phyloP scores from a whole-genome alignment of 305 asterid genomes.

The Fraxinus nigra region DNA sequence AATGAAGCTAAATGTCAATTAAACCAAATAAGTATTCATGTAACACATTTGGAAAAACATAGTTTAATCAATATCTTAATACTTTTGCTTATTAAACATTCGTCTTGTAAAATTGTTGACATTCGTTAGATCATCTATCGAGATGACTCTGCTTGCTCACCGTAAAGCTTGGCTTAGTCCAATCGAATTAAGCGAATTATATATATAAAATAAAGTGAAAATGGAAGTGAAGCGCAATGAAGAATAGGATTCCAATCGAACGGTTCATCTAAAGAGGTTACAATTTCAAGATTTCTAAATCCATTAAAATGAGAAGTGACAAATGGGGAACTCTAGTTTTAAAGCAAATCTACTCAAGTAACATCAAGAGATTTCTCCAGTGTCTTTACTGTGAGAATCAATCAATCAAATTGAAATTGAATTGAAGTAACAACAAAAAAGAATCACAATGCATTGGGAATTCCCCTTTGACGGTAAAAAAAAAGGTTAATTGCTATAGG shows the following conservation, averaged over 20 bases:
- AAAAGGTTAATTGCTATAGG: not conserved
- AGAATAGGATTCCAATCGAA: not conserved
- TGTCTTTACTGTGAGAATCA: constrained; percentile 10
- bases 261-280: not conserved
- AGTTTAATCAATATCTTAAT: no score
- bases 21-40: no score
- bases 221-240: not conserved
- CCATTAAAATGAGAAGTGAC: not conserved
- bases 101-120: no score
- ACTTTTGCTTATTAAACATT: no score
- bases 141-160: no score
- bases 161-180: not conserved
- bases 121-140: no score
- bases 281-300: not conserved
- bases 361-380: not conserved
- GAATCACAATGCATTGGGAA: not conserved
- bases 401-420: constrained; percentile 27
- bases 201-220: no score
- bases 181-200: not conserved
- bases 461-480: not conserved
- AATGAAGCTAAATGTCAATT: no score
- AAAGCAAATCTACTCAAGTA: constrained; percentile 2
- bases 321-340: not conserved
- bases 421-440: constrained; percentile 12
- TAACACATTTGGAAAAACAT: no score